Evolutionary conservation across 345 rosid genomes (phyloP).

Genomic region (Corymbia maculata): DNA sequence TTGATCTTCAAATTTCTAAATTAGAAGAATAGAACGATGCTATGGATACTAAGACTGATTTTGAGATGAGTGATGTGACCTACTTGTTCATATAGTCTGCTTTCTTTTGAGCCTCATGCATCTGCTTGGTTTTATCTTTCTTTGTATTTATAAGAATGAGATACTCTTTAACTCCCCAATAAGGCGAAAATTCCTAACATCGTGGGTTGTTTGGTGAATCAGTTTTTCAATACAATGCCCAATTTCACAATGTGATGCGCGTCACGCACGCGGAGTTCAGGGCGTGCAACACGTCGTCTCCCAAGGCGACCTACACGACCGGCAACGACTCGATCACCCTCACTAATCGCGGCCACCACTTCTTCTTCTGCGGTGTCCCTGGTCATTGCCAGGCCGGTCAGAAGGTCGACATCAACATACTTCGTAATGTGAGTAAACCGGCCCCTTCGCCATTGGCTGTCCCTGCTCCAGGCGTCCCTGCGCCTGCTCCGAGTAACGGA

Average conservation of each 20-base stretch:
- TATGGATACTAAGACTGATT: neutral
- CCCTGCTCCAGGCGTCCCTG: constrained; percentile 39
- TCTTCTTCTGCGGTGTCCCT: constrained; percentile 82
- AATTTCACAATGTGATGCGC: constrained; percentile 88
- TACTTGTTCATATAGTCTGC: neutral
- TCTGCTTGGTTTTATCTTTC: neutral
- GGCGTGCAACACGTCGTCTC: constrained; percentile 73
- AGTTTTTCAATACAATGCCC: constrained; percentile 76
- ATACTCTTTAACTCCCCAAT: neutral
- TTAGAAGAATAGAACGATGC: neutral
- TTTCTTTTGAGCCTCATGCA: neutral
- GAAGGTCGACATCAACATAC: constrained; percentile 82
- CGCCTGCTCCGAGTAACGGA: constrained; percentile 30
- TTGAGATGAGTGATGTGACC: neutral
- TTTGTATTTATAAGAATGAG: neutral
- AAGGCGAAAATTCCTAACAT: neutral
- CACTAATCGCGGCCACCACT: constrained; percentile 69
- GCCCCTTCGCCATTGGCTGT: constrained; percentile 9
- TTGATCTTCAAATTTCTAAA: neutral
- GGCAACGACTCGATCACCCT: constrained; percentile 85
- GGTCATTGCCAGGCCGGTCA: constrained; percentile 91
- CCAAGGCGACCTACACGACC: constrained; percentile 70
- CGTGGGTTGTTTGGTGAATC: constrained; percentile 1
- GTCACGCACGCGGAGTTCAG: constrained; percentile 72
- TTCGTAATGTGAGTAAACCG: constrained; percentile 19